Percentiles rank a stretch among this genome's conserved stretches.
Evolutionary conservation across 1,284 basidiomycete genomes (phyloP).

Genomic region (Irpex rosettiformis): DNA sequence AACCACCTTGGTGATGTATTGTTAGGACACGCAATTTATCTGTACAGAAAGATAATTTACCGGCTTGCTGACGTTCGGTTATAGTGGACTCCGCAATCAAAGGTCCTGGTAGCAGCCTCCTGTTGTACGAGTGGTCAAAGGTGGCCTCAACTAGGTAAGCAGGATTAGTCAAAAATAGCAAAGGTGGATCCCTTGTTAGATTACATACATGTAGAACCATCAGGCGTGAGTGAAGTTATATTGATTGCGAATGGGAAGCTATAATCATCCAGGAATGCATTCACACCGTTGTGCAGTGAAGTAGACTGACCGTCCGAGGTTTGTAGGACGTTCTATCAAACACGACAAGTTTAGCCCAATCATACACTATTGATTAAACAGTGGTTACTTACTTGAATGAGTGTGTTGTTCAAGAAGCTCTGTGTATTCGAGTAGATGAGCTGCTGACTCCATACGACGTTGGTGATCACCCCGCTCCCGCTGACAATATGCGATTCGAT

Average conservation of each 20-base stretch:
- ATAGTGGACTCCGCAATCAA: constrained; percentile 59
- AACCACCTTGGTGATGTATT: constrained; percentile 40
- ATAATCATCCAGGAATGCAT: constrained; percentile 54
- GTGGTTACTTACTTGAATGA: neutral
- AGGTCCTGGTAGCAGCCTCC: constrained; percentile 53
- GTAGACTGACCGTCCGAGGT: constrained; percentile 48
- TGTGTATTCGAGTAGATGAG: constrained; percentile 54
- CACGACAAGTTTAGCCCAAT: neutral
- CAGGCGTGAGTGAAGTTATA: constrained; percentile 41
- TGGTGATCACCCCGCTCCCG: constrained; percentile 50
- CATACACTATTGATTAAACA: neutral
- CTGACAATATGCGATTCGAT: constrained; percentile 57
- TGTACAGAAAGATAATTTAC: constrained; percentile 31
- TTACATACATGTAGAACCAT: constrained; percentile 47
- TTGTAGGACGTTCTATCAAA: constrained; percentile 56
- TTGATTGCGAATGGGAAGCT: constrained; percentile 66
- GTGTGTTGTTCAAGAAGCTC: constrained; percentile 13
- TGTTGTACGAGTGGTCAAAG: constrained; percentile 69
- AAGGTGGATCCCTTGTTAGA: neutral
- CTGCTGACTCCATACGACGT: constrained; percentile 53
- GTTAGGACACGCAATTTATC: neutral
- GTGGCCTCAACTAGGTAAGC: constrained; percentile 40
- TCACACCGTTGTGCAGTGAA: constrained; percentile 59
- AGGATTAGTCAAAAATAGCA: neutral
- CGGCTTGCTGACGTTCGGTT: constrained; percentile 51